Evolutionary conservation across 2,329 filamentous ascomycete species (phyloP).

Genomic region (Paraconiothyrium sp.): DNA sequence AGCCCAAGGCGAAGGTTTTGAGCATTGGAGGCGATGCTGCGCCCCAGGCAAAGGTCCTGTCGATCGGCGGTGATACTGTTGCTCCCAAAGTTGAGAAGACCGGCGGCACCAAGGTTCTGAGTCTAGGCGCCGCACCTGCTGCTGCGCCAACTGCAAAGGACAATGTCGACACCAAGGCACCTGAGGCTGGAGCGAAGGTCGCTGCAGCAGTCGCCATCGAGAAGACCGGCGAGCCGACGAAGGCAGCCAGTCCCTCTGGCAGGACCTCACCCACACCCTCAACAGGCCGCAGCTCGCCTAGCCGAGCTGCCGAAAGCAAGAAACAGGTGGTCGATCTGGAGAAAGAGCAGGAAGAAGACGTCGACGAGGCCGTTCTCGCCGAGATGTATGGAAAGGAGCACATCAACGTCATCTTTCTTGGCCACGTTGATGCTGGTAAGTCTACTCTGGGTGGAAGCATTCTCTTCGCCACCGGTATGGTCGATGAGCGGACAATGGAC

Average conservation of each 20-base stretch:
- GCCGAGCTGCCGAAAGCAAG: constrained; percentile 66
- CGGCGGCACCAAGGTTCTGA: constrained; percentile 74
- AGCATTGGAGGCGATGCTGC: constrained; percentile 67
- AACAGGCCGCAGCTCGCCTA: constrained; percentile 84
- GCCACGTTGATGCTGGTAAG: constrained; percentile 98
- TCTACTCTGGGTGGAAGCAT: constrained; percentile 95
- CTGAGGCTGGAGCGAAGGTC: constrained; percentile 83
- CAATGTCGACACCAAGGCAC: constrained; percentile 53
- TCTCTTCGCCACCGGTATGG: constrained; percentile 94
- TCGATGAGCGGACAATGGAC: constrained; percentile 97
- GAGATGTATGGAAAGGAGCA: constrained; percentile 96
- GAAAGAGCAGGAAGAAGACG: constrained; percentile 79
- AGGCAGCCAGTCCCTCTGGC: constrained; percentile 64
- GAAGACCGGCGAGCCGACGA: constrained; percentile 78
- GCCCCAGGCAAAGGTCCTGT: constrained; percentile 68
- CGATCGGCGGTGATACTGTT: constrained; percentile 64
- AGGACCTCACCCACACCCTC: constrained; percentile 83
- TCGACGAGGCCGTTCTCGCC: constrained; percentile 85
- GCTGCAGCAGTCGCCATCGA: constrained; percentile 88
- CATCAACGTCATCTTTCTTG: constrained; percentile 96
- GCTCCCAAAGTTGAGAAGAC: constrained; percentile 64
- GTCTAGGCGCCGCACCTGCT: constrained; percentile 68
- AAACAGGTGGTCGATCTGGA: constrained; percentile 84
- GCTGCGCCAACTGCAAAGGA: constrained; percentile 61
- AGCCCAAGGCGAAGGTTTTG: constrained; percentile 69